A percentile compares a stretch with the other conserved stretches of the same genome.
These are phyloP conservation scores for Glonium stellatum DNA, from an alignment of 495 filamentous ascomycete genomes.

Conservation along the genomic window DNA sequence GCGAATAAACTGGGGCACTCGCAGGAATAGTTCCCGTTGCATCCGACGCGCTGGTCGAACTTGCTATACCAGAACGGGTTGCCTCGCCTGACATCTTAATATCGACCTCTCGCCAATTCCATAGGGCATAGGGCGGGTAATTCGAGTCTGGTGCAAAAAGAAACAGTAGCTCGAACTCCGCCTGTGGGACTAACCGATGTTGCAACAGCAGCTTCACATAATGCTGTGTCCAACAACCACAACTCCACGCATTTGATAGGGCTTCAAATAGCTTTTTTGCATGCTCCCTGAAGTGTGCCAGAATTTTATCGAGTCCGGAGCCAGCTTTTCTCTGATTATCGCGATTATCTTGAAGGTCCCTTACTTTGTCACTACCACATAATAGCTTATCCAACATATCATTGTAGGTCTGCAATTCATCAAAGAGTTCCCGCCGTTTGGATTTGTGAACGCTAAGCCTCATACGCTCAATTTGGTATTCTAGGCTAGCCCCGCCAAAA, in stretches of 20 bases:
- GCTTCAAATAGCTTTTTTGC: constrained; percentile 32
- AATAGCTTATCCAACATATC: constrained; percentile 35
- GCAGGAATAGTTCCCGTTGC: too few species aligned
- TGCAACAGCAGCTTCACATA: constrained; percentile 30
- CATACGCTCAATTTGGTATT: too few species aligned
- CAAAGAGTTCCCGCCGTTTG: constrained; percentile 10
- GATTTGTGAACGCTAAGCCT: too few species aligned
- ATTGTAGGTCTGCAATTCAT: constrained; percentile 32
- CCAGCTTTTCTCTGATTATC: not conserved
- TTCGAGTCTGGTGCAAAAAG: too few species aligned
- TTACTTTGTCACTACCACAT: constrained; percentile 31
- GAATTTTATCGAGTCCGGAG: constrained; percentile 8
- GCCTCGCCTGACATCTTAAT: too few species aligned
- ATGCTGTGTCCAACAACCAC: constrained; percentile 30
- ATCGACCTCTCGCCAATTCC: too few species aligned
- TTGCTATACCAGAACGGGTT: too few species aligned
- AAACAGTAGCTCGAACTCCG: constrained; percentile 18
- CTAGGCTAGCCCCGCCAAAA: too few species aligned
- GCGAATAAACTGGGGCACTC: too few species aligned
- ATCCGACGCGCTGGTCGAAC: too few species aligned
- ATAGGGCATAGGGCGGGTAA: too few species aligned
- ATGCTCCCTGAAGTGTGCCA: not conserved
- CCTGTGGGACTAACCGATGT: constrained; percentile 27
- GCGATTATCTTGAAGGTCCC: constrained; percentile 9
- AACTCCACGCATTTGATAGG: constrained; percentile 31